A percentile compares a stretch with the other conserved stretches of the same genome.
Evolutionary conservation across 2,329 filamentous ascomycete genomes (phyloP).

Genomic region (Penicillium janthinellum): DNA sequence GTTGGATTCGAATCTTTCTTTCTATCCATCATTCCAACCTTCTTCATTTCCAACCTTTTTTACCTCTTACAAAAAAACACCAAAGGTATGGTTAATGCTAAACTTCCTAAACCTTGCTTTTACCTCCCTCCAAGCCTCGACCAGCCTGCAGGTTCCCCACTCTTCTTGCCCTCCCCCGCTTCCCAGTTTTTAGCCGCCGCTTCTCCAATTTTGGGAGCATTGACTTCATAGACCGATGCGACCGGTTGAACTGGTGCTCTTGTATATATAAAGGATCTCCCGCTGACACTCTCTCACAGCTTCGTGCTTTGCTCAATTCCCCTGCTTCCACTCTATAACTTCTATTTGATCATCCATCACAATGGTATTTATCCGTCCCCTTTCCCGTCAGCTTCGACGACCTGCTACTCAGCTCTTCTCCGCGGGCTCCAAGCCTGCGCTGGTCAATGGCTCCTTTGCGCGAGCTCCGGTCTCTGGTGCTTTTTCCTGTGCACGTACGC

Average conservation of each 20-base stretch:
- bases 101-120: not conserved
- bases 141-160: conserved; percentile 18
- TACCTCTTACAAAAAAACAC: not conserved
- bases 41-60: conserved; percentile 2
- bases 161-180: conserved; percentile 6
- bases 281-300: conserved; percentile 12
- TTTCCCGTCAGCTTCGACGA: conserved; percentile 58
- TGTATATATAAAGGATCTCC: conserved; percentile 6
- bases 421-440: conserved; percentile 35
- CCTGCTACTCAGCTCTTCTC: conserved; percentile 57
- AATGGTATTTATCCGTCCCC: conserved; percentile 66
- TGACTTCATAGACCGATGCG: conserved; percentile 11
- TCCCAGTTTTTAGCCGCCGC: conserved; percentile 9
- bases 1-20: not conserved
- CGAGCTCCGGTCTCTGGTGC: conserved; percentile 44
- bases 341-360: conserved; percentile 36
- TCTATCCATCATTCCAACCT: conserved; percentile 5
- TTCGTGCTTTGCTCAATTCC: conserved; percentile 7
- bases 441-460: conserved; percentile 28
- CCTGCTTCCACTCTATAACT: conserved; percentile 7
- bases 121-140: not conserved
- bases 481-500: conserved; percentile 59
- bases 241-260: conserved; percentile 14
- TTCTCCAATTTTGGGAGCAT: conserved; percentile 18
- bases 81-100: conserved; percentile 7